Base-by-base conservation (phyloP, 129 eudicot species). In the Erigeron canadensis region DNA sequence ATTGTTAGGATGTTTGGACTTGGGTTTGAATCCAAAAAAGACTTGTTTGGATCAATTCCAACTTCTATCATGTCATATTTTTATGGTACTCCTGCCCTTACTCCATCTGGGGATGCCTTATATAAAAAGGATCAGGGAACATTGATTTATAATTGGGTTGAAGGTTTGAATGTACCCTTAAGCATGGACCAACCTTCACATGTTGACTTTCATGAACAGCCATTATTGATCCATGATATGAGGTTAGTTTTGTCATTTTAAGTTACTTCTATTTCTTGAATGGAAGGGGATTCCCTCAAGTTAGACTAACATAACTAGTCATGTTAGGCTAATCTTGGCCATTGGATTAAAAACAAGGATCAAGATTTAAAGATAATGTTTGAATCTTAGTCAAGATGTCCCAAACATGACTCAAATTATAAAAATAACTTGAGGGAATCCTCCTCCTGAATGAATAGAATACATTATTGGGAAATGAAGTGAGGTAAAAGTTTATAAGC, bases 31-130 rank as follows among this genome's bases (percentile, higher is more conserved):
- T 63, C 84, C 44, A 93, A 93, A 77, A 79, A 82, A 64, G 70
- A 10, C 23, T 10, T 85, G 0, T 74, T 81, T 22, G 69, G 28
- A 22, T 70, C 68, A 12, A 70, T 65, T 53, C 86, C 92, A 2
- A 38, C 85, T 1, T 55, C 77, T 34, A 78, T 78, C 0, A 53
- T 91, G 4, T 73, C 86, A 5, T 89, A 93, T 64, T 93, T 89
- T 57, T 89, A 92, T 85, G 98, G 98, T 18, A 87, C 87, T 28
- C 90, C 96, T 41, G 93, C 92, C 8, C 75, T 93, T 47, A 78
- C 90, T 1, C 75, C 81, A 6, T 40, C 84, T 2, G 98, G 95
- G 7, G 73, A 38, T 28, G 75, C 85, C 40, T 34, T 70, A 13
- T 18, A 44, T 18, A 71, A 57, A 13, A 69, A 63, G 18, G 42